phyloP scores from a whole-genome alignment of 441 rosid genomes.

The Aleurites moluccanus region DNA sequence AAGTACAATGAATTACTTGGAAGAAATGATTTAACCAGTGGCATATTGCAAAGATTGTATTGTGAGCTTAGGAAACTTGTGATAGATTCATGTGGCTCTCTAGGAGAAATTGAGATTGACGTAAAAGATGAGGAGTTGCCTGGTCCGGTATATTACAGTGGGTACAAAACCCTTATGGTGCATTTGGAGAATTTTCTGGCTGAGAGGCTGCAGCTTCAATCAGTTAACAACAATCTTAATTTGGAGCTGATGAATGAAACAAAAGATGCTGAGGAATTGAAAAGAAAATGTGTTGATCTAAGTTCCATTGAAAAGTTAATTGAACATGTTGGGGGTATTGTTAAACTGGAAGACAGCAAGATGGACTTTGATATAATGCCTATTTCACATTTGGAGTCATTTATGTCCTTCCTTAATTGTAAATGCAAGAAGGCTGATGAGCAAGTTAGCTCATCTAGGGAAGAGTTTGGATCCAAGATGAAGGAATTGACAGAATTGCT shows the following conservation, averaged over 20 bases:
- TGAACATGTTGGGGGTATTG: slow-evolving; percentile 55
- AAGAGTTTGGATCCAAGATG: slow-evolving; percentile 54
- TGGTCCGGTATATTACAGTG: slow-evolving; percentile 49
- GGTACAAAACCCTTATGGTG: slow-evolving; percentile 48
- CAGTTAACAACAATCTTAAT: slow-evolving; percentile 56
- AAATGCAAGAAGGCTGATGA: slow-evolving; percentile 37
- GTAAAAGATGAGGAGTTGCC: slow-evolving; percentile 34
- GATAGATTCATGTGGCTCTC: slow-evolving; percentile 41
- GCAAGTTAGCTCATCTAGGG: slow-evolving; percentile 39
- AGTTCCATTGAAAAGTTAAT: slow-evolving; percentile 57
- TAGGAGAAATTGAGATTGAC: slow-evolving; percentile 34
- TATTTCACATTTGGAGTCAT: slow-evolving; percentile 53
- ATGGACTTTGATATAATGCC: slow-evolving; percentile 43
- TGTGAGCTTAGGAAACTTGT: slow-evolving; percentile 54
- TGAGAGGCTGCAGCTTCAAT: slow-evolving; percentile 63
- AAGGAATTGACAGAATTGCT: slow-evolving; percentile 51
- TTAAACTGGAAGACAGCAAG: slow-evolving; percentile 49
- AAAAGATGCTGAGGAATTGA: slow-evolving; percentile 61
- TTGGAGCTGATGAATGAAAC: slow-evolving; percentile 51
- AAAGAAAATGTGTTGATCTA: slow-evolving; percentile 47
- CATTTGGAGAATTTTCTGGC: slow-evolving; percentile 52
- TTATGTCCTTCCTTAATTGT: slow-evolving; percentile 63
- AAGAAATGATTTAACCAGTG: slow-evolving; percentile 48
- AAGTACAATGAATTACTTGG: slow-evolving; percentile 45
- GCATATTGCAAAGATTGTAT: slow-evolving; percentile 43